Evolutionary conservation across 257 asterid species (phyloP).

Genomic region (Gentiana dahurica): DNA sequence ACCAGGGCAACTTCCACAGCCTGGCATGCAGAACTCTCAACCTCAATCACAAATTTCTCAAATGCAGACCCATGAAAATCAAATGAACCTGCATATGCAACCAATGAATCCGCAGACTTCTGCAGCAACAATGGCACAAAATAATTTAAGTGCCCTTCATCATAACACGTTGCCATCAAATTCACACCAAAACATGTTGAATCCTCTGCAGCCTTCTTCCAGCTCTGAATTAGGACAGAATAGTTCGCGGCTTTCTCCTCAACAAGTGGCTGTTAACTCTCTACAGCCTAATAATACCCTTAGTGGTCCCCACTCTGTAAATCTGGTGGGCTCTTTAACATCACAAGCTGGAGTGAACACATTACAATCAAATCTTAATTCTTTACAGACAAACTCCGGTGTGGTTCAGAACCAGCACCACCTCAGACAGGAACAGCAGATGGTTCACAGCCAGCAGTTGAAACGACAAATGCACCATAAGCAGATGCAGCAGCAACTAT

Average conservation of each 20-base stretch:
- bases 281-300: constrained; percentile 65
- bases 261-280: constrained; percentile 63
- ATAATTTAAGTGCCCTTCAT: constrained; percentile 11
- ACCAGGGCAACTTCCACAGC: constrained; percentile 70
- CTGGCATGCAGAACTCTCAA: constrained; percentile 55
- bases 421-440: constrained; percentile 66
- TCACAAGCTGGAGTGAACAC: constrained; percentile 52
- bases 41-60: constrained; percentile 59
- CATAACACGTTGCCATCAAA: constrained; percentile 48
- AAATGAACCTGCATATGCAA: constrained; percentile 72
- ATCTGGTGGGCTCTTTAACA: constrained; percentile 45
- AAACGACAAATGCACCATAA: constrained; percentile 71
- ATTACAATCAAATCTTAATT: constrained; percentile 49
- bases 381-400: constrained; percentile 50
- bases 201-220: constrained; percentile 51
- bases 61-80: constrained; percentile 53
- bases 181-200: constrained; percentile 62
- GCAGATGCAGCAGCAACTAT: constrained; percentile 43
- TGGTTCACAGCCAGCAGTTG: constrained; percentile 53
- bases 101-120: constrained; percentile 49
- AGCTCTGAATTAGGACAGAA: constrained; percentile 64
- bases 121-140: constrained; percentile 39
- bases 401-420: constrained; percentile 64
- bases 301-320: constrained; percentile 62
- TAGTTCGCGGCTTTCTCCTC: constrained; percentile 56